Base-by-base conservation (phyloP, 1,284 basidiomycete species). In the Vanrija sp. region DNA sequence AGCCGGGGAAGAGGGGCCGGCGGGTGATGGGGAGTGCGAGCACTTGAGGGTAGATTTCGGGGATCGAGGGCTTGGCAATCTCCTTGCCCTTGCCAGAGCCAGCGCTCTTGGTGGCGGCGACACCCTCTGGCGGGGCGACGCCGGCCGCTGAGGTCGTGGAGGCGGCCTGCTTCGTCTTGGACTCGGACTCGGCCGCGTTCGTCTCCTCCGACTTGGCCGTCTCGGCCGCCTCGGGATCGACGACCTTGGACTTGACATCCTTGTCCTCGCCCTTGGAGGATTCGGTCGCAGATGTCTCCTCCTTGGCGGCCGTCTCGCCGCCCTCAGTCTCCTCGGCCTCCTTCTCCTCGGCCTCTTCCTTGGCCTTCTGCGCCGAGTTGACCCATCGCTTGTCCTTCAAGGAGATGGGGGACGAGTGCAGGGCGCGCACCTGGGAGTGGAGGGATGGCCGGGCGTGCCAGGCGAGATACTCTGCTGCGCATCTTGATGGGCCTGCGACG, bases 11-110 rank as follows among this genome's bases (percentile, higher is more conserved):
- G 49, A 98, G 85, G 0, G 95, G 95, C 38, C 95, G 84, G 52
- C 94, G 88, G 34, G 93, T 93, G 65, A 98, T 98, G 14, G 95
- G 95, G 0, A 98, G 83, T 5, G 95, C 95, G 21, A 98, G 83
- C 39, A 98, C 88, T 75, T 96, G 91, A 1, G 95, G 94, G 76
- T 98, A 98, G 58, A 85, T 75, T 74, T 91, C 89, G 1, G 90
- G 90, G 10, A 92, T 85, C 40, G 87, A 86, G 60, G 89, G 88
- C 66, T 89, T 89, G 14, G 89, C 67, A 40, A 75, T 69, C 52
- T 75, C 75, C 52, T 69, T 73, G 5, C 65, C 63, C 10, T 62
- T 54, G 29, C 28, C 26, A 4, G 28, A 34, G 42, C 49, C 49
- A 19, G 39, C 29, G 48, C 49, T 51, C 60, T 61, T n/a, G 57